phyloP scores from a whole-genome alignment of 176 grass and related monocot genomes.

The Hordeum vulgare region MorexV3_pseudomolecules_assembly NC_058523.1:55997551-55998050 shows the following conservation, averaged over 20 bases:
- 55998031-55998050: conserved; percentile 92
- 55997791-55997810: conserved; percentile 68
- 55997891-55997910: conserved; percentile 67
- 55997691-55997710: background rate
- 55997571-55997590: too few relatives aligned
- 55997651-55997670: background rate
- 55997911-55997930: conserved; percentile 57
- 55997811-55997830: conserved; percentile 15
- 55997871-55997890: conserved; percentile 13
- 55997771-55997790: conserved; percentile 47
- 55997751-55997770: conserved; percentile 22
- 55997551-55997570: background rate
- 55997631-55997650: background rate
- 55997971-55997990: conserved; percentile 77
- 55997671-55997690: conserved; percentile 13
- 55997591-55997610: background rate
- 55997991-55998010: conserved; percentile 61
- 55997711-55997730: background rate
- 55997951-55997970: conserved; percentile 44
- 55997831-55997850: background rate
- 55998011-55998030: conserved; percentile 72
- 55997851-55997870: background rate
- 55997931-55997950: conserved; percentile 79
- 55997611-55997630: background rate
- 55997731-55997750: conserved; percentile 4